A percentile compares a stretch with the other conserved stretches of the same genome.
phyloP scores from a whole-genome alignment of 805 yeast species.

The Yarrowia hollandica region DNA sequence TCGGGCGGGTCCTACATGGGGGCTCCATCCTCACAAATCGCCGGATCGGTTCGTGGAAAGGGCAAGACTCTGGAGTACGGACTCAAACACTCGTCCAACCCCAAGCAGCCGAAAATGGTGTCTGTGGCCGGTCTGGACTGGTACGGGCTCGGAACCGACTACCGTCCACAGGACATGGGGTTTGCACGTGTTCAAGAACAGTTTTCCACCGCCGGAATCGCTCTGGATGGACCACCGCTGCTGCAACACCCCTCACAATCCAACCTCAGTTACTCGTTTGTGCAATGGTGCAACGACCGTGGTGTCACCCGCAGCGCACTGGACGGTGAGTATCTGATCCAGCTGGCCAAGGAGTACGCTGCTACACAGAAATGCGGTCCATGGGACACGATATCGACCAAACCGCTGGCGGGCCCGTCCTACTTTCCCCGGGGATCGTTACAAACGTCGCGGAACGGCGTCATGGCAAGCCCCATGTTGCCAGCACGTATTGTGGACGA shows the following conservation, averaged over 20 bases:
- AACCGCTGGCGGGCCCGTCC: slow-evolving; percentile 74
- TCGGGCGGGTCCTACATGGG: neutral
- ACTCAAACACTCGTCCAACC: slow-evolving; percentile 1
- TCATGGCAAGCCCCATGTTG: slow-evolving; percentile 52
- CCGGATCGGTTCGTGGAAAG: slow-evolving; percentile 2
- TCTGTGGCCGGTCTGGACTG: slow-evolving; percentile 8
- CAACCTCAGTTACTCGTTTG: neutral
- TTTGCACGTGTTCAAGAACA: slow-evolving; percentile 12
- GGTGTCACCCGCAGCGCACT: slow-evolving; percentile 1
- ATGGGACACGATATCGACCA: slow-evolving; percentile 8
- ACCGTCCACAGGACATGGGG: slow-evolving; percentile 5
- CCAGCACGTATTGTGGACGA: slow-evolving; percentile 65
- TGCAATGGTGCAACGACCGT: slow-evolving; percentile 11
- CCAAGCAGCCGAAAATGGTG: slow-evolving; percentile 14
- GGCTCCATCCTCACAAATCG: neutral
- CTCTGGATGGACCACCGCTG: slow-evolving; percentile 4
- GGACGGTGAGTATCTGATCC: slow-evolving; percentile 15
- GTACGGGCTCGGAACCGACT: slow-evolving; percentile 11
- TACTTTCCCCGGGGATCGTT: slow-evolving; percentile 70
- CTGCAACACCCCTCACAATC: slow-evolving; percentile 1
- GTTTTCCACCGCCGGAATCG: slow-evolving; percentile 2
- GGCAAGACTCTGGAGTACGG: slow-evolving; percentile 11
- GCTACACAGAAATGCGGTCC: slow-evolving; percentile 19
- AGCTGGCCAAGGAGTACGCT: slow-evolving; percentile 13
- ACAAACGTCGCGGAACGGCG: slow-evolving; percentile 69